These are phyloP conservation scores for Lactarius deliciosus DNA, from an alignment of 768 basidiomycete species.

Conservation along the genomic window DNA sequence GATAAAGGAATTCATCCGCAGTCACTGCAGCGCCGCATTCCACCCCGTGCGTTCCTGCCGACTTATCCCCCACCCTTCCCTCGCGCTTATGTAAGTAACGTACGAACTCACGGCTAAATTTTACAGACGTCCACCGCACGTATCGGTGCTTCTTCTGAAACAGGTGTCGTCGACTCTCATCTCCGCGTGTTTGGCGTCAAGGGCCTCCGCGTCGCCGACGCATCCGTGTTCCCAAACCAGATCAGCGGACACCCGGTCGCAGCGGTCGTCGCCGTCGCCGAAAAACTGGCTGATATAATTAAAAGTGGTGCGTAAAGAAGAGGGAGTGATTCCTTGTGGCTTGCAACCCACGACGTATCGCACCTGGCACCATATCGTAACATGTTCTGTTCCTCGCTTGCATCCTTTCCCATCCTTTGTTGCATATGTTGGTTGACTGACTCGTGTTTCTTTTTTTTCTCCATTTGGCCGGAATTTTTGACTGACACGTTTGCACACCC, in stretches of 20 bases:
- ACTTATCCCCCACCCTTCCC: not conserved
- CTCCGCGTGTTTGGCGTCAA: slow-evolving; percentile 45
- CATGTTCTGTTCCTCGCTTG: not conserved
- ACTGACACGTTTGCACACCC: not conserved
- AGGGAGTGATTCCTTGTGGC: not conserved
- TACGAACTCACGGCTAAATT: not conserved
- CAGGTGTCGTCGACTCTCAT: slow-evolving; percentile 45
- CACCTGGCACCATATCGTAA: not conserved
- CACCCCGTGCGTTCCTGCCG: slow-evolving; percentile 37
- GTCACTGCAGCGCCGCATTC: slow-evolving; percentile 15
- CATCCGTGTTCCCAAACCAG: slow-evolving; percentile 27
- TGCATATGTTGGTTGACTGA: not conserved
- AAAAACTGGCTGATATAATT: slow-evolving; percentile 22
- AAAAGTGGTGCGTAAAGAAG: slow-evolving; percentile 7
- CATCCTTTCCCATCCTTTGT: not conserved
- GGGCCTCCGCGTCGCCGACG: slow-evolving; percentile 42
- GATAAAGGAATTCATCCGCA: slow-evolving; percentile 24
- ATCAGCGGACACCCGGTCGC: slow-evolving; percentile 22
- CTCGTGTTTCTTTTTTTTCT: not conserved
- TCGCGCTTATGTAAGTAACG: not conserved
- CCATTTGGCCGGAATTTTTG: not conserved
- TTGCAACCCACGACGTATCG: no score
- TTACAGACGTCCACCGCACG: slow-evolving; percentile 25
- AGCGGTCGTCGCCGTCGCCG: slow-evolving; percentile 19
- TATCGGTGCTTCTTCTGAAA: slow-evolving; percentile 17